A percentile compares a stretch with the other conserved stretches of the same genome.
phyloP scores from a whole-genome alignment of 2,329 filamentous ascomycete species.

The Colletotrichum sp. region DNA sequence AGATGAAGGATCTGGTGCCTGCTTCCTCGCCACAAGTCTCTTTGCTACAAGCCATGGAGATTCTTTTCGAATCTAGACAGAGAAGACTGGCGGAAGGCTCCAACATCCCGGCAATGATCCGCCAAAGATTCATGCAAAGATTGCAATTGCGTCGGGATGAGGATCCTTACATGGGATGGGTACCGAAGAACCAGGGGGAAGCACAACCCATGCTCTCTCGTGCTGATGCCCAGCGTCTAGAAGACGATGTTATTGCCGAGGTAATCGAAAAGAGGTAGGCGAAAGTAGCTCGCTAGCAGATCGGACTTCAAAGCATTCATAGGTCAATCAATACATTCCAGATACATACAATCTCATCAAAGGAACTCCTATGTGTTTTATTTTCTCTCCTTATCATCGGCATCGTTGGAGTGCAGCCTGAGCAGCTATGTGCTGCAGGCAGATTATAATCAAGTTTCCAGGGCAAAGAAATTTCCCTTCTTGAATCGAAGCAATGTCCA shows the following conservation, averaged over 20 bases:
- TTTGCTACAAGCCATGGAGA: background rate
- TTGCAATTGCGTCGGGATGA: background rate
- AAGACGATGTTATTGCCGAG: background rate
- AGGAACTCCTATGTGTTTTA: no score
- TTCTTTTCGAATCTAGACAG: background rate
- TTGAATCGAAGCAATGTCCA: background rate
- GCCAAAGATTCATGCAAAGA: background rate
- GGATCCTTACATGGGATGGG: background rate
- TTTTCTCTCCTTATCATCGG: no score
- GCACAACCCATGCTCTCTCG: background rate
- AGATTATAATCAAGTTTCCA: no score
- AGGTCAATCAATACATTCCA: no score
- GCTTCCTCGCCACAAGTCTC: background rate
- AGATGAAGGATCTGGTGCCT: background rate
- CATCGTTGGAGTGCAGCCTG: no score
- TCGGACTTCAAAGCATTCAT: no score
- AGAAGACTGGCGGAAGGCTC: background rate
- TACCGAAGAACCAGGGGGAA: background rate
- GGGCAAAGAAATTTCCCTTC: background rate
- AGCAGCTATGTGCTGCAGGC: no score
- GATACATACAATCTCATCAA: no score
- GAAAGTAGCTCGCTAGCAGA: background rate
- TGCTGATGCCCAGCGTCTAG: background rate
- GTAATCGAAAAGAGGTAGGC: background rate
- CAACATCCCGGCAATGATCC: background rate